phyloP scores from a whole-genome alignment of 352 stramenopile species.

The Pythium aristosporum region DNA sequence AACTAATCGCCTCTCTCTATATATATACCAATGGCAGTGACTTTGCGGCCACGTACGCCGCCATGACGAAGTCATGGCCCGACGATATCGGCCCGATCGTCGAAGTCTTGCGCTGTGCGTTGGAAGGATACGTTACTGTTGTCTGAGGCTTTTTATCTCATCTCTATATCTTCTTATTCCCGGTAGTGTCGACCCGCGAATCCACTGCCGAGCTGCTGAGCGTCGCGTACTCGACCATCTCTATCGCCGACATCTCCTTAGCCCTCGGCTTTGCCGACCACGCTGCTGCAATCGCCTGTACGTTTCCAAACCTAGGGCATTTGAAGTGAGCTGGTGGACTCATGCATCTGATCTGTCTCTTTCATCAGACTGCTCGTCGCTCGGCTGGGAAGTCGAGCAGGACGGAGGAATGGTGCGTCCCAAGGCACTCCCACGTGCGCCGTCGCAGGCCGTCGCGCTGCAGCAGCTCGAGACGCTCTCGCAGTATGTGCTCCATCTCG shows the following conservation, averaged over 20 bases:
- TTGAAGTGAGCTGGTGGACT: background rate
- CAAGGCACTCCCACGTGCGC: conserved; percentile 35
- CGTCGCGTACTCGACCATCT: conserved; percentile 62
- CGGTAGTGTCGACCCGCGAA: conserved; percentile 50
- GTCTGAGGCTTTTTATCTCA: background rate
- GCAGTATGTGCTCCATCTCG: conserved; percentile 67
- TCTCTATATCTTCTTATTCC: background rate
- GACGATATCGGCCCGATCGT: conserved; percentile 38
- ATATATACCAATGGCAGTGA: conserved; percentile 30
- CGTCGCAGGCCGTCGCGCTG: conserved; percentile 33
- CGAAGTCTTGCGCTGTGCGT: conserved; percentile 47
- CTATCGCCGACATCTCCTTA: conserved; percentile 38
- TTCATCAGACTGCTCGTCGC: conserved; percentile 44
- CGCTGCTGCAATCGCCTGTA: conserved; percentile 47
- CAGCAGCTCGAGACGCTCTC: conserved; percentile 66
- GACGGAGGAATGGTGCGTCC: conserved; percentile 43
- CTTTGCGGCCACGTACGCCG: conserved; percentile 43
- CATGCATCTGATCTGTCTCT: background rate
- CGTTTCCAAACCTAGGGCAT: conserved; percentile 1
- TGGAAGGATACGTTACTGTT: background rate
- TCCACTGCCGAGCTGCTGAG: conserved; percentile 51
- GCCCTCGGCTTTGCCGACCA: conserved; percentile 54
- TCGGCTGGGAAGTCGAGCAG: conserved; percentile 46
- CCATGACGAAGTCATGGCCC: conserved; percentile 60
- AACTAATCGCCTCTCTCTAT: background rate